Percentiles rank a stretch among this genome's conserved stretches.
phyloP scores from a whole-genome alignment of 345 rosid genomes.

The Nasturtium officinale region DNA sequence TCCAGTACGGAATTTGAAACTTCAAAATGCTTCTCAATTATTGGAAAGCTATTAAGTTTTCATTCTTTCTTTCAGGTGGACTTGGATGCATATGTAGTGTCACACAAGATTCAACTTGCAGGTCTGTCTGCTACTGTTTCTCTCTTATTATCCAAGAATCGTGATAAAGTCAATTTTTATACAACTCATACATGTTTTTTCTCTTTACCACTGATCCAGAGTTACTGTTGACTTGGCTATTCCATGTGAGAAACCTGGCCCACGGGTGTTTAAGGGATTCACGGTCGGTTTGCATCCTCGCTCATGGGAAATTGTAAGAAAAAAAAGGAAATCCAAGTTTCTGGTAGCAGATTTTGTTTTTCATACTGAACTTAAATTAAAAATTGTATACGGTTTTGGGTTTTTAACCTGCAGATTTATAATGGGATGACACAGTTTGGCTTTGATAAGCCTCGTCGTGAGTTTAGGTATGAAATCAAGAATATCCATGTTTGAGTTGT shows the following conservation, averaged over 20 bases:
- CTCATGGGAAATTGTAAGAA: conserved; percentile 93
- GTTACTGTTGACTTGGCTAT: conserved; percentile 75
- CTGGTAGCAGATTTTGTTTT: conserved; percentile 5
- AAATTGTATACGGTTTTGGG: neutral
- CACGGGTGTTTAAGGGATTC: conserved; percentile 79
- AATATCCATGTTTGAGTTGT: conserved; percentile 11
- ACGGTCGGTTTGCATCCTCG: conserved; percentile 95
- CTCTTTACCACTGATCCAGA: conserved; percentile 50
- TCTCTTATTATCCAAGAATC: conserved; percentile 20
- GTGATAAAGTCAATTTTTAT: neutral
- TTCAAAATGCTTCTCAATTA: neutral
- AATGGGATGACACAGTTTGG: conserved; percentile 93
- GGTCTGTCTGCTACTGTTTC: conserved; percentile 49
- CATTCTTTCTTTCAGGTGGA: conserved; percentile 64
- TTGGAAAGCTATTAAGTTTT: conserved; percentile 1
- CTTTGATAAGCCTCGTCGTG: conserved; percentile 58
- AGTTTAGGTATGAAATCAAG: conserved; percentile 58
- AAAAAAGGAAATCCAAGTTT: neutral
- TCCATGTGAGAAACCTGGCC: conserved; percentile 85
- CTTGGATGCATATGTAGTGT: conserved; percentile 92
- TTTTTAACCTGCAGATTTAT: conserved; percentile 57
- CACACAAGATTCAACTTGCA: conserved; percentile 75
- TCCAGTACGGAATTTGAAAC: neutral
- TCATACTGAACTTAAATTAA: neutral
- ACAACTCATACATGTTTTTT: neutral